phyloP scores from a whole-genome alignment of 805 yeast genomes.

The Myxozyma neglecta region DNA sequence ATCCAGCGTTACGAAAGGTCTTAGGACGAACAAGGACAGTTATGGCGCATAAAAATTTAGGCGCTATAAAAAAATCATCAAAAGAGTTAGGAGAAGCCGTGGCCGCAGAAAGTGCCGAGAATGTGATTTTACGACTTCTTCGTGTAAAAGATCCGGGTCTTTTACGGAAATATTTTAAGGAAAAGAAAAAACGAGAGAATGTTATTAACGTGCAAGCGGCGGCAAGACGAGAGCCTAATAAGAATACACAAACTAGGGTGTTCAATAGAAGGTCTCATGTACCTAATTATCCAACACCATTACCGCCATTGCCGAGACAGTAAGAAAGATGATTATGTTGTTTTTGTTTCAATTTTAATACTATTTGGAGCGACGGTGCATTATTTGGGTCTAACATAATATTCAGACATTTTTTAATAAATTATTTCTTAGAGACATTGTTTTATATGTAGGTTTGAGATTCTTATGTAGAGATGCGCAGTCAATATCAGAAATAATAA shows the following conservation, averaged over 20 bases:
- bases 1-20: slow-evolving; percentile 47
- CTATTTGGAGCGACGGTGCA: no score
- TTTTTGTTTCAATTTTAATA: neutral
- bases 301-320: neutral
- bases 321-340: neutral
- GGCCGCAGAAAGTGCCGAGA: slow-evolving; percentile 54
- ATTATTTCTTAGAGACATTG: no score
- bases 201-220: slow-evolving; percentile 6
- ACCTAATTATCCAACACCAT: slow-evolving; percentile 12
- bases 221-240: neutral
- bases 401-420: no score
- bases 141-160: slow-evolving; percentile 64
- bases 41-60: slow-evolving; percentile 67
- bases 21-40: slow-evolving; percentile 66
- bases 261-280: slow-evolving; percentile 16
- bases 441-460: no score
- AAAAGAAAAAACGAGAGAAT: slow-evolving; percentile 59
- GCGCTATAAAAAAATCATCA: slow-evolving; percentile 51
- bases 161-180: slow-evolving; percentile 60
- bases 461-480: no score
- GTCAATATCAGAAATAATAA: no score
- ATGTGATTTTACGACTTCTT: slow-evolving; percentile 69
- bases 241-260: neutral
- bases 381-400: no score
- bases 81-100: slow-evolving; percentile 49